Base-by-base conservation (phyloP, 1,284 basidiomycete species). In the Cystobasidiaceae sp. region DNA sequence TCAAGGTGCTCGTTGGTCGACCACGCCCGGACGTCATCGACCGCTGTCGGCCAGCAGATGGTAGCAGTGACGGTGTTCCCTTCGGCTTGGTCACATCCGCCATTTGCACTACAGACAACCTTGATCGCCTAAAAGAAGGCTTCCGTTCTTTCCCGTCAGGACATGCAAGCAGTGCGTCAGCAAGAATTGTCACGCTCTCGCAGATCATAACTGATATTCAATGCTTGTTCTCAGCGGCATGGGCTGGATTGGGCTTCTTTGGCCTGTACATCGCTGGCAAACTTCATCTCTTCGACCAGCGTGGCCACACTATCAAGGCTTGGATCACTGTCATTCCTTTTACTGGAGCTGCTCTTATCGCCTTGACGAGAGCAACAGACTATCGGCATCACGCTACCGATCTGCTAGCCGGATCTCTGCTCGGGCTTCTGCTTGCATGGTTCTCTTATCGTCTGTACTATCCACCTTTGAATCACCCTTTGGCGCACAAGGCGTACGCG, bases 141-240 rank as follows among this genome's bases (percentile, higher is more conserved):
- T 97, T 93, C 81, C 84, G 90, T 71, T 92, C 89, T 74, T 97
- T 98, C 77, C 90, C 90, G 4, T 92, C 89, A 54, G 94, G 94
- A 0, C 94, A 97, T 78, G 85, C 90, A 0, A 90, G 88, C 73
- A 75, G 84, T 91, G 77, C 44, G 83, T 80, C 6, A 66, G 70
- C 6, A 5, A 23, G 39, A 34, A 37, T 9, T 17, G n/a, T 34
- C n/a, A 9, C 23, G 19, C 9, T 23, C 9, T 39, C 19, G 71
- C n/a, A 44, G 30, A 23, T 17, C 41, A 2, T 39, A 17, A n/a
- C 25, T n/a, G 28, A 34, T n/a, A 19, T 30, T 48, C 28, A 66
- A 62, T 25, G 32, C 30, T 46, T 6, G 48, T 57, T 30, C 48
- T 4, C 72, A 90, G 89, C 93, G 56, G 89, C 91, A 0, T 97